phyloP scores from a whole-genome alignment of 164 flowering plant species.

The Sextonia rubra region DNA sequence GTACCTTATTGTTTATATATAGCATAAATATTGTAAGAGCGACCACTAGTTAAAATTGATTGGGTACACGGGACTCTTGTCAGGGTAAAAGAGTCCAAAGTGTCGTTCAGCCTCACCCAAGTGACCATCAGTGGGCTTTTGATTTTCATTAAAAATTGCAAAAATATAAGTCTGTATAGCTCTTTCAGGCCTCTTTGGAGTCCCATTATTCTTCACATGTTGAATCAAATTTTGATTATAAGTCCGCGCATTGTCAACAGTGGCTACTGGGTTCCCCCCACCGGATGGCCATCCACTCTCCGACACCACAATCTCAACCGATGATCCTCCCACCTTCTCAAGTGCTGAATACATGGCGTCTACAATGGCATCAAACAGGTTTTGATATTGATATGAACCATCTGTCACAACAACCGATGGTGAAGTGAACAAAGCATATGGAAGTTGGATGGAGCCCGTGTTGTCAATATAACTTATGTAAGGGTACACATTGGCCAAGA shows the following conservation, averaged over 20 bases:
- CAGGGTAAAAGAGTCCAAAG: conserved; percentile 8
- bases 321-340: not conserved
- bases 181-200: conserved; percentile 10
- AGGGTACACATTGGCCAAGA: conserved; percentile 38
- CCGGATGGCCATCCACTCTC: conserved; percentile 13
- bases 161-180: conserved; percentile 6
- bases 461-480: conserved; percentile 24
- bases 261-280: not conserved
- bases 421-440: conserved; percentile 10
- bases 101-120: conserved; percentile 1
- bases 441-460: conserved; percentile 13
- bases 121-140: not conserved
- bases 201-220: conserved; percentile 1
- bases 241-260: conserved; percentile 1
- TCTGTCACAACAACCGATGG: not conserved
- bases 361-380: conserved; percentile 8
- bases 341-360: not conserved
- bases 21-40: no score
- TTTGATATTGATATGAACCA: not conserved
- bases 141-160: conserved; percentile 10
- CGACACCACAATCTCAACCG: not conserved
- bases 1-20: no score
- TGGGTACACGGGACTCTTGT: not conserved
- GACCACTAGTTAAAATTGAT: not conserved
- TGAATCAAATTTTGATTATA: conserved; percentile 2